A percentile compares a stretch with the other conserved stretches of the same genome.
These are phyloP conservation scores for Cladosporium halotolerans DNA, from an alignment of 2,329 filamentous ascomycete genomes.

Conservation along the genomic window DNA sequence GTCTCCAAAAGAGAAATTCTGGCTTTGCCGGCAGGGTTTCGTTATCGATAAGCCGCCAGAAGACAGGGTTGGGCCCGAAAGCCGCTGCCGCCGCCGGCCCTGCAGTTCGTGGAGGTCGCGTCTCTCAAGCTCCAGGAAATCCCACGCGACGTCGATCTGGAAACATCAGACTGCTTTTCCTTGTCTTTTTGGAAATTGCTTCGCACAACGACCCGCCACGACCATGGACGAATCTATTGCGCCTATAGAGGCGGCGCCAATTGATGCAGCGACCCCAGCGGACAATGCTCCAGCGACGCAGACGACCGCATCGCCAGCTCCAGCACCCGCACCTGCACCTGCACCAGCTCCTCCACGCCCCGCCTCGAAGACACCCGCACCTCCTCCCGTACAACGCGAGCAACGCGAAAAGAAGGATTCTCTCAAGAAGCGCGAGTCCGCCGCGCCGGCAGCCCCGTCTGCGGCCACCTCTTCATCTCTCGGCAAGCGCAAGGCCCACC, in stretches of 20 bases:
- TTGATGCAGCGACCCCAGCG: background rate
- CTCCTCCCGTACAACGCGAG: slow-evolving; percentile 40
- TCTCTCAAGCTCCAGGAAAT: too few species aligned
- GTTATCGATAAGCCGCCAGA: background rate
- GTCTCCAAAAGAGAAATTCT: background rate
- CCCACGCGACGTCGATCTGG: too few species aligned
- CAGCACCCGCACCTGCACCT: slow-evolving; percentile 30
- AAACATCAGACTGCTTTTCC: too few species aligned
- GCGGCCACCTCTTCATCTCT: slow-evolving; percentile 22
- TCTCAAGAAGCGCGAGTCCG: slow-evolving; percentile 48
- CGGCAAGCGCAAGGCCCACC: slow-evolving; percentile 33
- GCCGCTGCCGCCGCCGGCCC: too few species aligned
- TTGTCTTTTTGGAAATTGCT: background rate
- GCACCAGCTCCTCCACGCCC: slow-evolving; percentile 42
- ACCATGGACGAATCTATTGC: background rate
- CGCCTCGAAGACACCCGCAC: slow-evolving; percentile 28
- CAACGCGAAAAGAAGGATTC: slow-evolving; percentile 47
- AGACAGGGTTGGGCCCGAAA: too few species aligned
- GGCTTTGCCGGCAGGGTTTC: background rate
- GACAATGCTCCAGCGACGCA: background rate
- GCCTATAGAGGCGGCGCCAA: background rate
- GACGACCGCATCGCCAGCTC: slow-evolving; percentile 6
- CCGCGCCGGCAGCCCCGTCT: slow-evolving; percentile 34
- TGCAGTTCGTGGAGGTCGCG: too few species aligned
- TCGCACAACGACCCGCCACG: background rate